Base-by-base conservation (phyloP, 83 land plant genomes). In the Picea abies region DNA sequence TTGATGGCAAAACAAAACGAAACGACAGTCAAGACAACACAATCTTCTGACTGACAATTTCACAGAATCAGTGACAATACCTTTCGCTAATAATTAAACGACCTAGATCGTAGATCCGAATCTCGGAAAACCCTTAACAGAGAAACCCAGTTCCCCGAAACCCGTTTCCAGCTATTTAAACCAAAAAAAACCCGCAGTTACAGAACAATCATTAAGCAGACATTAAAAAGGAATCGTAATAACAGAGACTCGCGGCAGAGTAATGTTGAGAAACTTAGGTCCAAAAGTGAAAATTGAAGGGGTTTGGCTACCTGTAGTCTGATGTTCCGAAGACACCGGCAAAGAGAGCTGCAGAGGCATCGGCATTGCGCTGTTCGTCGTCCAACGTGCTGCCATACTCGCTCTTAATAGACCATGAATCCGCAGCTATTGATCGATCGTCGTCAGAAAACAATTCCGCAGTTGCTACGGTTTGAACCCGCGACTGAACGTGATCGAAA, bases 331-430 rank as follows among this genome's bases (percentile, higher is more conserved):
- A 85, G 32, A 84, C 78, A 29, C 64, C 88, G 8, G 86, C 84
- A 44, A 87, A 87, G 79, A 94, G 88, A 64, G 89, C 94, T 6
- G 93, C 99, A 63, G 88, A 84, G 69, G 93, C 96, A 63, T 98
- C 99, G 67, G 90, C 93, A 80, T 96, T 94, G 71, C 99, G 94
- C 78, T 94, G 98, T 52, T 97, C 99, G 75, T 94, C 95, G 69
- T 93, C 92, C 5, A 86, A 35, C 10, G 93, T 93, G 89, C 99
- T 98, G 22, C 99, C 99, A 72, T 98, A 98, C 35, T 98, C 99
- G 84, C 99, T 98, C 91, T 93, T 96, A 63, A 98, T 94, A 63
- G 99, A 98, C 99, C 99, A 98, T 0, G 99, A 98, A 79, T 98
- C 99, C 0, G 99, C 99, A 0, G 99, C 97, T 10, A 98, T 87